A percentile compares a stretch with the other conserved stretches of the same genome.
Evolutionary conservation across 2,329 filamentous ascomycete genomes (phyloP).

Genomic region (Botrytis byssoidea): DNA sequence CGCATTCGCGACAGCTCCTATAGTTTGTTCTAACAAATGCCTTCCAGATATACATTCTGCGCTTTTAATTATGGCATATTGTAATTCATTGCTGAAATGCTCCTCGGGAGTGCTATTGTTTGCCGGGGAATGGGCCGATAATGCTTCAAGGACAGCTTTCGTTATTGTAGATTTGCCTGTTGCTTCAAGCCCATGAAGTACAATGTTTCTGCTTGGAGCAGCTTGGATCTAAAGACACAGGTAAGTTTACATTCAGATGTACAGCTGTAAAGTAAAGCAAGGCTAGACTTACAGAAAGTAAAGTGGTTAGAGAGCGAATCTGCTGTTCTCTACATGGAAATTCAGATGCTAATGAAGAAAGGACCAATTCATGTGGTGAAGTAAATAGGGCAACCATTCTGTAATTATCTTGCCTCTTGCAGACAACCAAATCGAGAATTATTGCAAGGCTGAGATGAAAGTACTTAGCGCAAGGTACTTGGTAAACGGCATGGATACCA

Average conservation of each 20-base stretch:
- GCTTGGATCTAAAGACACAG: slow-evolving; percentile 16
- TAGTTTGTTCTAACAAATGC: slow-evolving; percentile 72
- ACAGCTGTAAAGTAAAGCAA: background rate
- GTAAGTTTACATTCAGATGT: slow-evolving; percentile 26
- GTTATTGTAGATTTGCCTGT: slow-evolving; percentile 81
- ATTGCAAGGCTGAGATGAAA: background rate
- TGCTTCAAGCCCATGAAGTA: slow-evolving; percentile 80
- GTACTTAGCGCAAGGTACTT: background rate
- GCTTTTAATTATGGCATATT: slow-evolving; percentile 64
- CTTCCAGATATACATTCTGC: slow-evolving; percentile 75
- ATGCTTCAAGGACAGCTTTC: slow-evolving; percentile 55
- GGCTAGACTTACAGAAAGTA: slow-evolving; percentile 43
- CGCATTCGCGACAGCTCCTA: slow-evolving; percentile 57
- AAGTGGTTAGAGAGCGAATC: slow-evolving; percentile 56
- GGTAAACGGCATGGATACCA: background rate
- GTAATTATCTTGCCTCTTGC: background rate
- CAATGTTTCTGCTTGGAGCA: slow-evolving; percentile 51
- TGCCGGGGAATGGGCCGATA: slow-evolving; percentile 48
- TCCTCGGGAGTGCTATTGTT: slow-evolving; percentile 55
- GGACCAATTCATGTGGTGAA: slow-evolving; percentile 52
- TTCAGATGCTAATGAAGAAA: slow-evolving; percentile 46
- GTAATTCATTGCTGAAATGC: slow-evolving; percentile 48
- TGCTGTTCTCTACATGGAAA: slow-evolving; percentile 60
- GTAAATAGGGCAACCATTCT: slow-evolving; percentile 47
- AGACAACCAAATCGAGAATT: background rate